phyloP scores from a whole-genome alignment of 177 flowering plant species.

The Vitis hybrid region DNA sequence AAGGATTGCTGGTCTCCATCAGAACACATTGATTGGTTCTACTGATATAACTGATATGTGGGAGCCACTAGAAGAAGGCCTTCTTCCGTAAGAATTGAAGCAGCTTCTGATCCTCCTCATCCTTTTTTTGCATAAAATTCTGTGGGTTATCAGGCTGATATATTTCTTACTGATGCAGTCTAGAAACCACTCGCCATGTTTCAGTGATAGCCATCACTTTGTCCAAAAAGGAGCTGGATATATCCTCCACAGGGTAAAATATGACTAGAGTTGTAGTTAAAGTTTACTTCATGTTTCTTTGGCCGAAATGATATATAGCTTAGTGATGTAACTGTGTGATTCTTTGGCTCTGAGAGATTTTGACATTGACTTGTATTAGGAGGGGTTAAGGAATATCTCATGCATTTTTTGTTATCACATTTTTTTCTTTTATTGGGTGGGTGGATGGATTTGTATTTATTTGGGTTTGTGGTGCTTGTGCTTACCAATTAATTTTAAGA shows the following conservation, averaged over 20 bases:
- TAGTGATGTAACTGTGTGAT: background rate
- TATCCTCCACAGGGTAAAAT: constrained; percentile 52
- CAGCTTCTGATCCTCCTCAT: background rate
- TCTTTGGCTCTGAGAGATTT: no score
- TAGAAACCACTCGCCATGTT: constrained; percentile 71
- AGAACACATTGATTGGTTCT: constrained; percentile 52
- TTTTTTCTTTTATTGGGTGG: no score
- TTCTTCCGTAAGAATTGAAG: constrained; percentile 47
- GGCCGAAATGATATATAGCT: no score
- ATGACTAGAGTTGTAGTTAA: background rate
- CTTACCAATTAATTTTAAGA: no score
- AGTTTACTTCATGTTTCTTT: background rate
- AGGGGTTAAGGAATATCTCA: no score
- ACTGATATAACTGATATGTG: constrained; percentile 58
- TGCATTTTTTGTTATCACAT: no score
- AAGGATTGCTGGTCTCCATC: constrained; percentile 62
- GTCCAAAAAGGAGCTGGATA: constrained; percentile 59
- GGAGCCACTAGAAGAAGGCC: constrained; percentile 74
- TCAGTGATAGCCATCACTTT: constrained; percentile 60
- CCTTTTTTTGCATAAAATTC: background rate
- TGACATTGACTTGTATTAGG: no score
- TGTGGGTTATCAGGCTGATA: background rate
- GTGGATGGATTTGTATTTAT: no score
- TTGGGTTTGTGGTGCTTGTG: no score
- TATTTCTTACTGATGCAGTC: constrained; percentile 29